A percentile compares a stretch with the other conserved stretches of the same genome.
phyloP scores from a whole-genome alignment of 176 grass and related monocot species.

The Bonia amplexicaulis region DNA sequence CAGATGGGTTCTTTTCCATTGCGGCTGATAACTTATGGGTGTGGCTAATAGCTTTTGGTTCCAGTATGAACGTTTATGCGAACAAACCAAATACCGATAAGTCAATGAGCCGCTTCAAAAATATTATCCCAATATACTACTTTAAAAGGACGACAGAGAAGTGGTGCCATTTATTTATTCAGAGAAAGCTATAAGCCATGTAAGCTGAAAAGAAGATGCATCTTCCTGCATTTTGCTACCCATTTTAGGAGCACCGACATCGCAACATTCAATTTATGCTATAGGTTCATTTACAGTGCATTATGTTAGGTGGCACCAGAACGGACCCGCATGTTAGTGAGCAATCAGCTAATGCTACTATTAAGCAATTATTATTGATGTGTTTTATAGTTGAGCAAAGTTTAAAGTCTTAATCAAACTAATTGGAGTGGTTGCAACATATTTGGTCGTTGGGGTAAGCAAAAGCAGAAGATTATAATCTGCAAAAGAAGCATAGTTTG shows the following conservation, averaged over 20 bases:
- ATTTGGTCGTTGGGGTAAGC: slow-evolving; percentile 29
- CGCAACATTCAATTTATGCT: slow-evolving; percentile 1
- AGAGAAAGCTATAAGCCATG: too few relatives aligned
- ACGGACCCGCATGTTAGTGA: background rate
- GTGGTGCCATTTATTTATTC: too few relatives aligned
- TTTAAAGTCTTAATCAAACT: slow-evolving; percentile 39
- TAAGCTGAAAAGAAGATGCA: too few relatives aligned
- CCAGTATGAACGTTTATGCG: too few relatives aligned
- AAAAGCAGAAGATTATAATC: slow-evolving; percentile 41
- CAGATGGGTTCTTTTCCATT: too few relatives aligned
- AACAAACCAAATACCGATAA: too few relatives aligned
- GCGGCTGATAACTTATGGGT: too few relatives aligned
- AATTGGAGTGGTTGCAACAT: slow-evolving; percentile 34
- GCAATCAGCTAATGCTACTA: slow-evolving; percentile 13
- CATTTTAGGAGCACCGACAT: background rate
- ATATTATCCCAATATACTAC: too few relatives aligned
- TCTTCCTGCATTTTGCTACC: slow-evolving; percentile 1
- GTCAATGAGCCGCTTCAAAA: too few relatives aligned
- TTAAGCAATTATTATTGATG: background rate
- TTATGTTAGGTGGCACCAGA: slow-evolving; percentile 11
- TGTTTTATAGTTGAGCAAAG: background rate
- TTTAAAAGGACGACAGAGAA: too few relatives aligned
- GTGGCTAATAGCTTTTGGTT: too few relatives aligned
- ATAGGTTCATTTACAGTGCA: slow-evolving; percentile 8
- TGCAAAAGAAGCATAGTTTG: slow-evolving; percentile 30